phyloP scores from a whole-genome alignment of 2,329 filamentous ascomycete species.

The Tricladium varicosporioides region DNA sequence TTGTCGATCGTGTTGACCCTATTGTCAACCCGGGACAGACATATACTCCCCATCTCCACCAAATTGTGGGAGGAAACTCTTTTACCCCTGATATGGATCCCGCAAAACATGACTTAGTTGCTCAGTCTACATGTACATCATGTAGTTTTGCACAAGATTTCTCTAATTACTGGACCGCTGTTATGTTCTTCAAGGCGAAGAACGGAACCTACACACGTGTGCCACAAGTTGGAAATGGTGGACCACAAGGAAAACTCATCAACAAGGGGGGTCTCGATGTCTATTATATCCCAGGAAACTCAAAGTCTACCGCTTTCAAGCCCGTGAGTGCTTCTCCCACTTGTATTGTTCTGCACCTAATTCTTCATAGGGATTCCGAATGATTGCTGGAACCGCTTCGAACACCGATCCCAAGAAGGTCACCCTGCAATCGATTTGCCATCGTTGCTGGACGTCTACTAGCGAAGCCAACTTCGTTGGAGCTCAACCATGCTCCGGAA shows the following conservation, averaged over 20 bases:
- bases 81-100: slow-evolving; percentile 22
- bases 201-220: slow-evolving; percentile 57
- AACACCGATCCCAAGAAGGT: slow-evolving; percentile 13
- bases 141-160: slow-evolving; percentile 58
- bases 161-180: slow-evolving; percentile 67
- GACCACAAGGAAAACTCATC: slow-evolving; percentile 17
- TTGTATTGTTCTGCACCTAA: slow-evolving; percentile 19
- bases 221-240: slow-evolving; percentile 49
- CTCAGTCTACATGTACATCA: slow-evolving; percentile 50
- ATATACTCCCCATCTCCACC: slow-evolving; percentile 24
- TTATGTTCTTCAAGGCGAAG: slow-evolving; percentile 44
- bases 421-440: slow-evolving; percentile 23
- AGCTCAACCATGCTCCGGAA: slow-evolving; percentile 52
- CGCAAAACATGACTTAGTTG: slow-evolving; percentile 13
- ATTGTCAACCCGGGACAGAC: slow-evolving; percentile 20
- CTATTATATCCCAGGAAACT: slow-evolving; percentile 21
- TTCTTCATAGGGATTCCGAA: slow-evolving; percentile 17
- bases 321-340: slow-evolving; percentile 37
- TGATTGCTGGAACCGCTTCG: slow-evolving; percentile 23
- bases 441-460: slow-evolving; percentile 38
- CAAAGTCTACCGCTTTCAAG: slow-evolving; percentile 36
- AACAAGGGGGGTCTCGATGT: slow-evolving; percentile 23
- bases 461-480: slow-evolving; percentile 56
- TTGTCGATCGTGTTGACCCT: slow-evolving; percentile 22
- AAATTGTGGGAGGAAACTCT: slow-evolving; percentile 25